Conservation (phyloP, 306 rosid genomes). For the Arachis stenosperma region DNA sequence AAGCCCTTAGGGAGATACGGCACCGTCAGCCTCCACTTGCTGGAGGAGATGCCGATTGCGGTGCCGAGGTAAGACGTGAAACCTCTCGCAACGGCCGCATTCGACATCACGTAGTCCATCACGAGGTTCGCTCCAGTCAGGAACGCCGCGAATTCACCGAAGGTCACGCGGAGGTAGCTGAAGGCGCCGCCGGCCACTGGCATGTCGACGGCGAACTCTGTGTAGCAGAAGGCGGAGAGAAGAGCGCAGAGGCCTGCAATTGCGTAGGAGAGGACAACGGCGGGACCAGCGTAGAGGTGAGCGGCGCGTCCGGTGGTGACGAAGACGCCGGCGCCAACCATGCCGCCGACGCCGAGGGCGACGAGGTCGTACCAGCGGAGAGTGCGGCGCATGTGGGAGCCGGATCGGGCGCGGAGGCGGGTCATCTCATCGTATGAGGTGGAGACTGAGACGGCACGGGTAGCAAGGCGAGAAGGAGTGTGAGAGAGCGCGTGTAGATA, state of each 20-base stretch:
- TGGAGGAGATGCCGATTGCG: conserved; percentile 69
- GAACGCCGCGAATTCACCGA: conserved; percentile 90
- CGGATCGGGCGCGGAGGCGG: conserved; percentile 63
- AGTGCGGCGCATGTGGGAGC: conserved; percentile 61
- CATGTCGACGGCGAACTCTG: conserved; percentile 94
- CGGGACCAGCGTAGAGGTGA: conserved; percentile 66
- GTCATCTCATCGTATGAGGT: conserved; percentile 78
- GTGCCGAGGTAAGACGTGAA: conserved; percentile 70
- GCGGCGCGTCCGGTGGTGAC: conserved; percentile 84
- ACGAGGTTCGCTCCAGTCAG: conserved; percentile 83
- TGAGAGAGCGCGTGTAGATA: conserved; percentile 65
- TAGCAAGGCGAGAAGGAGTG: conserved; percentile 70
- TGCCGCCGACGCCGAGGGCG: conserved; percentile 81
- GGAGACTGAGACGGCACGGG: conserved; percentile 73
- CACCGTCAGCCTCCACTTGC: conserved; percentile 71
- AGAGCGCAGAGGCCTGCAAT: conserved; percentile 96
- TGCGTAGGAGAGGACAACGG: conserved; percentile 83
- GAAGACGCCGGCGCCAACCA: conserved; percentile 94
- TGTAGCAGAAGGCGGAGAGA: conserved; percentile 94
- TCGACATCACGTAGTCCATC: conserved; percentile 95
- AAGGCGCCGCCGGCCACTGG: conserved; percentile 99
- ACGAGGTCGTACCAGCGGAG: conserved; percentile 89
- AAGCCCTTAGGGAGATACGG: conserved; percentile 68
- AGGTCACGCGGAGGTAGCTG: conserved; percentile 93
- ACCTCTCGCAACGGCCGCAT: conserved; percentile 85